A percentile compares a stretch with the other conserved stretches of the same genome.
Conservation (phyloP, 768 basidiomycete genomes). For the Trichaptum fuscoviolaceum region DNA sequence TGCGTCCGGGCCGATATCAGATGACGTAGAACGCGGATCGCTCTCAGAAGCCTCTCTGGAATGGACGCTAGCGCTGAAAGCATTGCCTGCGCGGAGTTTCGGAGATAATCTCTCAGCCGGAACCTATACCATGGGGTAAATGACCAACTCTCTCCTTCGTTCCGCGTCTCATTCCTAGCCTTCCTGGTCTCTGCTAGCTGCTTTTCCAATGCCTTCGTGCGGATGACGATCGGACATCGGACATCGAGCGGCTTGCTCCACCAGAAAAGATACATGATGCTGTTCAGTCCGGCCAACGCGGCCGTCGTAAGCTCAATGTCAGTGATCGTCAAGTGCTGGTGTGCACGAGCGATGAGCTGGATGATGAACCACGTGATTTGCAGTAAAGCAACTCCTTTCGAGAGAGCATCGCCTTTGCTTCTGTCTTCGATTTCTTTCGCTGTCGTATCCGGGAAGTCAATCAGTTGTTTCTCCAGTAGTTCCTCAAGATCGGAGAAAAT, state of each 20-base stretch:
- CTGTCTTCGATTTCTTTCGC: neutral
- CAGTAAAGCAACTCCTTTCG: neutral
- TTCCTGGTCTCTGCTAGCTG: neutral
- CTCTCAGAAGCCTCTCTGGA: no score
- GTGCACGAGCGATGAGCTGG: neutral
- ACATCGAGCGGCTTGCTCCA: slow-evolving; percentile 10
- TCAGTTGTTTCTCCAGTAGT: neutral
- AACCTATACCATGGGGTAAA: neutral
- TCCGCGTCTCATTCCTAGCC: no score
- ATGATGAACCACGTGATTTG: neutral
- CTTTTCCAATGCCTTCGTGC: neutral
- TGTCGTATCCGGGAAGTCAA: neutral
- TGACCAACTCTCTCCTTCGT: neutral
- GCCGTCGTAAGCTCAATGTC: neutral
- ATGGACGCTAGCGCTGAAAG: neutral
- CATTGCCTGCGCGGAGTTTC: neutral
- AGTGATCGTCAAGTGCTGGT: neutral
- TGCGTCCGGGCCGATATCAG: neutral
- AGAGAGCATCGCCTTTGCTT: neutral
- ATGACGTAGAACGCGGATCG: no score
- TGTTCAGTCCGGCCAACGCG: slow-evolving; percentile 5
- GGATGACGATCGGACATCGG: neutral
- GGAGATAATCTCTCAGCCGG: neutral
- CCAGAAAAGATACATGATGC: slow-evolving; percentile 9
- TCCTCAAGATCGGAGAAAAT: neutral